Base-by-base conservation (phyloP, 2,329 filamentous ascomycete genomes). In the Hypoxylon sp. region DNA sequence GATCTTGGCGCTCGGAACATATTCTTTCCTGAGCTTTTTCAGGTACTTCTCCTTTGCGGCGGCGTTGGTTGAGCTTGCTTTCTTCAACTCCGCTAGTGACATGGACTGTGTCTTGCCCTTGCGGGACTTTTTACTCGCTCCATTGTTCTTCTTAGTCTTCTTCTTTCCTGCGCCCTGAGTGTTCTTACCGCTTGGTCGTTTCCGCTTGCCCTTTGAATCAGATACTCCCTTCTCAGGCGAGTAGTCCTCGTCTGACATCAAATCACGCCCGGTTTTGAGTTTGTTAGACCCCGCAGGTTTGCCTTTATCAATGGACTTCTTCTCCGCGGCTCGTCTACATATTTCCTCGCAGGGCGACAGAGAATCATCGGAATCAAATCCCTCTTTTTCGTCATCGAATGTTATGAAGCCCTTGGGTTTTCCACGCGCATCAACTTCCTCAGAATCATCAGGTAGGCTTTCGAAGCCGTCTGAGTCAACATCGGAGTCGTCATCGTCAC, bases 1-100 rank as follows among this genome's bases (percentile, higher is more conserved):
- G 32, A 72, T 75, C 51, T 79, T 79, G 3, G 75, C 74, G 52
- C 77, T 79, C 1, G 75, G 63, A 28, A 75, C 74, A 59, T 67
- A 78, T 13, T 76, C 71, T 36, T 70, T 63, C 48, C 72, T 69
- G 2, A 78, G 71, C 14, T 63, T 65, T 5, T 67, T 68, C 38
- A 75, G 55, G 59, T 77, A 78, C 14, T 70, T 71, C 19, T 67
- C 69, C 43, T 73, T 77, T 5, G 73, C 75, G 23, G 65, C 65
- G 2, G 69, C 68, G 51, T 71, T 77, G 4, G 32, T 72, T 49
- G 65, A 66, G 23, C 69, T 73, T 7, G 70, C 72, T 46, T 70
- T 72, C 34, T 75, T 76, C 21, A 76, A 67, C 3, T 71, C 71
- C 3, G 70, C 73, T 5, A 78, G 63, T 5, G 72, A 70, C 14